These are phyloP conservation scores for Ophiocordyceps robertsii DNA, from an alignment of 2,329 filamentous ascomycete species.

Conservation along the genomic window DNA sequence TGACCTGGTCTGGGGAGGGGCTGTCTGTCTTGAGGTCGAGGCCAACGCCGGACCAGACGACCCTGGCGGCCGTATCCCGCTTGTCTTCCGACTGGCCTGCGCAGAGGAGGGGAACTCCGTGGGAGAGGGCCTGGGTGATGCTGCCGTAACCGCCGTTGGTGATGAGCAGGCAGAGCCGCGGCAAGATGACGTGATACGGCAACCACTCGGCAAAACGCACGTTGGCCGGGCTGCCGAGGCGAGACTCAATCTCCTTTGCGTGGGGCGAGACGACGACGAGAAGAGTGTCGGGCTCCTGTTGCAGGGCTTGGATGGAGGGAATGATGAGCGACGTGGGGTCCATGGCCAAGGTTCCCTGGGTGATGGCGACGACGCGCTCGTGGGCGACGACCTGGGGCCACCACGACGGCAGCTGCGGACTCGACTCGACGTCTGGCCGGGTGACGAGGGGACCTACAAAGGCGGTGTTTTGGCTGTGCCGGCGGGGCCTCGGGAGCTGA, in stretches of 20 bases:
- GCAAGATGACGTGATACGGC: slow-evolving; percentile 21
- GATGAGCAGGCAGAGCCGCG: slow-evolving; percentile 18
- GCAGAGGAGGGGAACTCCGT: slow-evolving; percentile 20
- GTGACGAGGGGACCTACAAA: slow-evolving; percentile 23
- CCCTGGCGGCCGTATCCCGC: slow-evolving; percentile 20
- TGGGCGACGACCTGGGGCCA: slow-evolving; percentile 17
- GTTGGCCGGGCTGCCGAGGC: slow-evolving; percentile 10
- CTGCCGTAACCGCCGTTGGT: slow-evolving; percentile 25
- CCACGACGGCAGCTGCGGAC: slow-evolving; percentile 14
- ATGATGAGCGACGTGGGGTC: slow-evolving; percentile 22
- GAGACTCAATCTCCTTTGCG: slow-evolving; percentile 10
- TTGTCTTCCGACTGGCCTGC: slow-evolving; percentile 23
- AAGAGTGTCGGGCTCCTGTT: slow-evolving; percentile 11
- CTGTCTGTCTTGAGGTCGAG: slow-evolving; percentile 22
- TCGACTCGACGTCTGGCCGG: slow-evolving; percentile 2
- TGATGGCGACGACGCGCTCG: slow-evolving; percentile 19
- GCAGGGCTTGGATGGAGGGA: slow-evolving; percentile 21
- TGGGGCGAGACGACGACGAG: slow-evolving; percentile 20
- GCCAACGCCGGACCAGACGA: slow-evolving; percentile 17
- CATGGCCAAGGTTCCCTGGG: slow-evolving; percentile 23
- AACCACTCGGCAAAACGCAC: slow-evolving; percentile 19
- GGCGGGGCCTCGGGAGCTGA: slow-evolving; percentile 9
- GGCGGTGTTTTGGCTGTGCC: slow-evolving; percentile 7
- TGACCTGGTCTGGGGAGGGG: slow-evolving; percentile 13
- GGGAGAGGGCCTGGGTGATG: slow-evolving; percentile 20